Evolutionary conservation across 2,329 filamentous ascomycete species (phyloP), one percentile per base, ranked within the genome.

Genomic region (Pseudogymnoascus sp.): DNA sequence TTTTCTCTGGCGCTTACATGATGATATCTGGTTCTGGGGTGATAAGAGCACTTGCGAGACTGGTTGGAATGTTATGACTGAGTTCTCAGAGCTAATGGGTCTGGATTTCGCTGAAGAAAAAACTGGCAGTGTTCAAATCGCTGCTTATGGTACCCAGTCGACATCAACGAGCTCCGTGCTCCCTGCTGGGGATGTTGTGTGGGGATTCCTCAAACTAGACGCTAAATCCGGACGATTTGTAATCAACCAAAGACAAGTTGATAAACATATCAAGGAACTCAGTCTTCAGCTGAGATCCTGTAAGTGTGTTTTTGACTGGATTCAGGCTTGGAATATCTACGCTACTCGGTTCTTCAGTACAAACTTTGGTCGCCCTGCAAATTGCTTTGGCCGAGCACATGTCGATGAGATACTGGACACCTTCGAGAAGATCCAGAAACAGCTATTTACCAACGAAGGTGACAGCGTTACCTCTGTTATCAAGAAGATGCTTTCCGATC

Each of bases 11-110:
- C 81, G 86, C 11, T 75, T 87, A 38, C 80, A 87, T 60, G 86
- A 88, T 65, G 84, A 88, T 66, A 77, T 88, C 60, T 89, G 85
- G 85, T 84, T 88, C 69, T 88, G 85, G 84, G 79, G 81, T n/a
- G 75, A 82, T 8, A 78, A 84, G 59, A 67, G 73, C 4, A 75
- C 74, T 3, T 82, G 80, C 14, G 75, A 78, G 19, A 75, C 78
- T 45, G 84, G 83, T 0, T 90, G 86, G 86, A 69, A 77, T 8
- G 76, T 81, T 0, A 78, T 89, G 67, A 74, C 77, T 2, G 72
- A 78, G 3, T 89, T 88, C 66, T 74, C 78, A 3, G 67, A 70
- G 0, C 72, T 82, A 1, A 82, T 84, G 66, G 83, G 84, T 0
- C 77, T 86, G 1, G 72, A 78, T 6, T 78, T 87, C 65, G 85